A percentile compares a stretch with the other conserved stretches of the same genome.
phyloP scores from a whole-genome alignment of 139 green algal genomes.

The Tetradesmus lagerheimii region DNA sequence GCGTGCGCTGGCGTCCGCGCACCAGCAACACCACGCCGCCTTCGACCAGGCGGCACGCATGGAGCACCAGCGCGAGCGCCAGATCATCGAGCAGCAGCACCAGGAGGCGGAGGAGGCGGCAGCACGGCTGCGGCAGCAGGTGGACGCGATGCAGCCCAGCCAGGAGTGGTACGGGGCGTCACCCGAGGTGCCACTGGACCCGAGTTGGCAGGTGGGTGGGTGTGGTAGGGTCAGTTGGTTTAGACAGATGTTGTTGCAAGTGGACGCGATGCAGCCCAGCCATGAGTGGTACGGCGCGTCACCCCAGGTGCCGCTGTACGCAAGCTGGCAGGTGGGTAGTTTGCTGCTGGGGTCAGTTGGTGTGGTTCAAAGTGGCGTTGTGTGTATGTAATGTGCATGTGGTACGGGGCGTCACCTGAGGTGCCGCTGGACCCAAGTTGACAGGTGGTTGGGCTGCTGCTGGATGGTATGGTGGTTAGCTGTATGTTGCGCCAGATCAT shows the following conservation, averaged over 20 bases:
- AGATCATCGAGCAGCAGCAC: slow-evolving; percentile 37
- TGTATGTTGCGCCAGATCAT: no score
- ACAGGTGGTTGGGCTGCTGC: background rate
- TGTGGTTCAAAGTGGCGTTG: no score
- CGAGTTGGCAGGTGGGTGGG: background rate
- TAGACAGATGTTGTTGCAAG: background rate
- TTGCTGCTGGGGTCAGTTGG: no score
- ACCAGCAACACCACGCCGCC: background rate
- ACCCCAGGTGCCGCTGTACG: no score
- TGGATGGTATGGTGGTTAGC: no score
- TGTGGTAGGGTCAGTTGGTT: no score
- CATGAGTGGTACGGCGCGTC: background rate
- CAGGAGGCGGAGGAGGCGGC: slow-evolving; percentile 23
- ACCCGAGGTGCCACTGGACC: slow-evolving; percentile 1
- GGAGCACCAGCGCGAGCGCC: slow-evolving; percentile 42
- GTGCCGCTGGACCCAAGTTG: background rate
- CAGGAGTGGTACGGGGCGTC: background rate
- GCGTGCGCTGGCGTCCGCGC: background rate
- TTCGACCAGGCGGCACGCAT: slow-evolving; percentile 10
- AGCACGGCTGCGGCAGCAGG: background rate
- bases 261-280: background rate
- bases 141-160: slow-evolving; percentile 6
- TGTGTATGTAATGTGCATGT: no score
- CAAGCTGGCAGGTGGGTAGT: no score
- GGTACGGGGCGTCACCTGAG: background rate